Percentiles rank a stretch among this genome's conserved stretches.
phyloP scores from a whole-genome alignment of 441 rosid genomes.

The Mallotus repandus region DNA sequence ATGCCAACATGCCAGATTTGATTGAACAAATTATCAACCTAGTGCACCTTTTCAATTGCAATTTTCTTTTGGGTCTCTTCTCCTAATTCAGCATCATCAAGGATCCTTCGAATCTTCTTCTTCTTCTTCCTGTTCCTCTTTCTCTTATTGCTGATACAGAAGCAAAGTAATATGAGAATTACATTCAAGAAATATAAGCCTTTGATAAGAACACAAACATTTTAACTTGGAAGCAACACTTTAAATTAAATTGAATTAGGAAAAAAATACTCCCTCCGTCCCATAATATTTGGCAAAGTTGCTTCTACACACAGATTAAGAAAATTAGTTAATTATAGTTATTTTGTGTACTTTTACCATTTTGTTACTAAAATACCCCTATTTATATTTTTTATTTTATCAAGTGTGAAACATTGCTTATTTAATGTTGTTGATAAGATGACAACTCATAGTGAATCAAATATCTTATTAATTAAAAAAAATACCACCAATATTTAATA shows the following conservation, averaged over 20 bases:
- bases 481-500: too few species aligned
- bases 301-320: too few species aligned
- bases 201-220: constrained; percentile 1
- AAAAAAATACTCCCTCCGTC: too few species aligned
- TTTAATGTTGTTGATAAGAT: too few species aligned
- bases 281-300: too few species aligned
- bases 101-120: constrained; percentile 94
- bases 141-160: constrained; percentile 55
- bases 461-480: too few species aligned
- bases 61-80: constrained; percentile 97
- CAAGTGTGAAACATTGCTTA: too few species aligned
- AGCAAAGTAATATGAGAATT: constrained; percentile 29
- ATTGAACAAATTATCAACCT: constrained; percentile 22
- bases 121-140: constrained; percentile 77
- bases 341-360: too few species aligned
- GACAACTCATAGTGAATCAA: too few species aligned
- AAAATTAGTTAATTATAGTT: too few species aligned
- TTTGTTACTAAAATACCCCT: too few species aligned
- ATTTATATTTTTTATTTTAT: too few species aligned
- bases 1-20: constrained; percentile 9
- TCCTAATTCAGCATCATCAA: constrained; percentile 99
- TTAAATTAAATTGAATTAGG: background rate
- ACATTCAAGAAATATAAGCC: constrained; percentile 22
- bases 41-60: constrained; percentile 91
- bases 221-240: constrained; percentile 9